phyloP scores from a whole-genome alignment of 768 basidiomycete species.

The Rhodotorula graminis region DNA sequence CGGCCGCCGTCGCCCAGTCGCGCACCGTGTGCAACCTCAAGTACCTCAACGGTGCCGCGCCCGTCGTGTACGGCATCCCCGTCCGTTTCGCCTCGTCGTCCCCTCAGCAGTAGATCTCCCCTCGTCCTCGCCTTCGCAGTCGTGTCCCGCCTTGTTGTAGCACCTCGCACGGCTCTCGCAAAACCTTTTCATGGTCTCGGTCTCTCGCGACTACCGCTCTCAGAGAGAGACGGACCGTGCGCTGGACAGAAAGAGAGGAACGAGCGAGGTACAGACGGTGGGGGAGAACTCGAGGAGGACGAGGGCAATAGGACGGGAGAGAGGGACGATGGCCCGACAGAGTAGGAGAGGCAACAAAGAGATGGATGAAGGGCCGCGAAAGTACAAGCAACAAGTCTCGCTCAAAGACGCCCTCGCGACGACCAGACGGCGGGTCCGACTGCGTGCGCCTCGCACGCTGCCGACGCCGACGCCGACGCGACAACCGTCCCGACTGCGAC shows the following conservation, averaged over 20 bases:
- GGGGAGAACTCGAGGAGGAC: no score
- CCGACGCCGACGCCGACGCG: no score
- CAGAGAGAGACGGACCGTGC: no score
- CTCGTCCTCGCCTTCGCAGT: not conserved
- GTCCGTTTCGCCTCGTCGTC: slow-evolving; percentile 58
- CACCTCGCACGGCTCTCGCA: not conserved
- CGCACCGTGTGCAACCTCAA: slow-evolving; percentile 79
- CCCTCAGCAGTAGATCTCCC: no score
- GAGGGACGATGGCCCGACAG: not conserved
- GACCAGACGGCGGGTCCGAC: not conserved
- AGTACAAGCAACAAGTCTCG: not conserved
- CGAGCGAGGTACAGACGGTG: not conserved
- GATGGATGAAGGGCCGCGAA: not conserved
- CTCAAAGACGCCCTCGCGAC: not conserved
- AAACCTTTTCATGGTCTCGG: no score
- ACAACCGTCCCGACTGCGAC: slow-evolving; percentile 6
- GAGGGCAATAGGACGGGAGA: not conserved
- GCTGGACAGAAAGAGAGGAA: no score
- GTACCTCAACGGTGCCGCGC: slow-evolving; percentile 90
- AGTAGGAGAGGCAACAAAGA: not conserved
- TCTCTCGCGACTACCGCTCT: no score
- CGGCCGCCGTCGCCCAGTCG: slow-evolving; percentile 72
- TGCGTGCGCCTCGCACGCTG: not conserved
- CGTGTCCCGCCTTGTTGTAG: not conserved
- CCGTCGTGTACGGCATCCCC: slow-evolving; percentile 92